Evolutionary conservation across 139 green algal species (phyloP), one percentile per base, ranked within the genome.

Genomic region (Asterochloris erici): DNA sequence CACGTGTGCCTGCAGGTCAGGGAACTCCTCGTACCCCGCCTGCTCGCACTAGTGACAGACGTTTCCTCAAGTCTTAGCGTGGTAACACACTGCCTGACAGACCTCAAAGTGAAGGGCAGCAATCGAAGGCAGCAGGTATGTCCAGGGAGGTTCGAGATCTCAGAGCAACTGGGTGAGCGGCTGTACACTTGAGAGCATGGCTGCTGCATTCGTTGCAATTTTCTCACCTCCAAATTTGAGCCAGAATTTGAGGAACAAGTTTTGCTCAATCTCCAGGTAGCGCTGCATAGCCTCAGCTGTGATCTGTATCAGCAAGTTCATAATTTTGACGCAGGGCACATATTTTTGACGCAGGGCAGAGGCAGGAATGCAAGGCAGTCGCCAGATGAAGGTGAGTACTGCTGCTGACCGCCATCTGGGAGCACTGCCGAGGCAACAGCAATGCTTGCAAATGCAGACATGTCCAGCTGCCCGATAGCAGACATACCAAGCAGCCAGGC

Each of bases 251-350:
- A 95, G 78, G 13, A 94, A 70, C 28, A 93, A 84, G 66, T 91
- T 93, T 4, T 84, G 54, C 74, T 95, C 89, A 76, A 98, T 84
- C 17, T 88, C 87, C 17, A 98, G 84, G 83, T 92, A 98, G 12
- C 92, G 90, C 78, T 94, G 74, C 77, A 98, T 83, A 2, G 98
- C 81, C 17, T 89, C 88, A 47, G 74, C 14, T 21, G 87, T 19
- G 27, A 97, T 83, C 82, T 89, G 88, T 84, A 26, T 88, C 84
- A 66, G n/a, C n/a, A n/a, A n/a, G n/a, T n/a, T n/a, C n/a, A 54
- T 6, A 54, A 10, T 54, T 2, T 54, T 6, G 6, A 54, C 38
- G 38, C 38, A 54, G 38, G 38, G 38, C 6, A 10, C n/a, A 54
- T 6, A 54, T 54, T 54, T 2, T 54, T 6, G 6, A 54, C 38